Evolutionary conservation across 345 rosid genomes (phyloP).

Genomic region (Pistacia atlantica): DNA sequence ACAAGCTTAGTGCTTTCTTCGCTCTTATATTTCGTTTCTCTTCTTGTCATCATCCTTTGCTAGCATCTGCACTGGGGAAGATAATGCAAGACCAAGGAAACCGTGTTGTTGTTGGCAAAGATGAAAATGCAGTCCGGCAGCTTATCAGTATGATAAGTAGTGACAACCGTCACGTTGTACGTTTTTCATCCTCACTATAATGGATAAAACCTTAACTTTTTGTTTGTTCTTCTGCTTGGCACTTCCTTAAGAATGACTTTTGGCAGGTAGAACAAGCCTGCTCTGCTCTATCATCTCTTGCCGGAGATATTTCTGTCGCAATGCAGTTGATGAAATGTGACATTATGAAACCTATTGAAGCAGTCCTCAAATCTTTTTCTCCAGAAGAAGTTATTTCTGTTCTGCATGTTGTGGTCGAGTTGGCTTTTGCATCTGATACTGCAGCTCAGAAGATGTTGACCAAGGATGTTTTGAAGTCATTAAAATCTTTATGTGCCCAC

Average conservation of each 20-base stretch:
- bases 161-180: slow-evolving; percentile 90
- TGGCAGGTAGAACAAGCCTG: slow-evolving; percentile 97
- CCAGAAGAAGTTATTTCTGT: slow-evolving; percentile 88
- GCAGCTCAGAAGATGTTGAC: slow-evolving; percentile 93
- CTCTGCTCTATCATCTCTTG: slow-evolving; percentile 89
- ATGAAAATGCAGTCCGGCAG: slow-evolving; percentile 98
- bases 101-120: slow-evolving; percentile 86
- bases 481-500: slow-evolving; percentile 81
- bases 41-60: slow-evolving; percentile 96
- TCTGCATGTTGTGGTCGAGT: slow-evolving; percentile 79
- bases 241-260: slow-evolving; percentile 28
- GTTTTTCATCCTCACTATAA: slow-evolving; percentile 29
- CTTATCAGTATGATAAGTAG: slow-evolving; percentile 99
- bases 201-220: slow-evolving; percentile 3
- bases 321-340: slow-evolving; percentile 97
- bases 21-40: slow-evolving; percentile 98
- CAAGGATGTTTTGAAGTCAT: slow-evolving; percentile 77
- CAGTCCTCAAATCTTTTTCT: slow-evolving; percentile 72
- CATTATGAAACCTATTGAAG: slow-evolving; percentile 92
- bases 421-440: slow-evolving; percentile 84
- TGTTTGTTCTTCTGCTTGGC: slow-evolving; percentile 18
- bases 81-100: slow-evolving; percentile 97
- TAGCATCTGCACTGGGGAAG: slow-evolving; percentile 96
- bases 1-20: slow-evolving; percentile 97
- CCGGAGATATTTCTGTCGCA: slow-evolving; percentile 86